phyloP scores from a whole-genome alignment of 108 stramenopile species.

The Skeletonema marinoi region DNA sequence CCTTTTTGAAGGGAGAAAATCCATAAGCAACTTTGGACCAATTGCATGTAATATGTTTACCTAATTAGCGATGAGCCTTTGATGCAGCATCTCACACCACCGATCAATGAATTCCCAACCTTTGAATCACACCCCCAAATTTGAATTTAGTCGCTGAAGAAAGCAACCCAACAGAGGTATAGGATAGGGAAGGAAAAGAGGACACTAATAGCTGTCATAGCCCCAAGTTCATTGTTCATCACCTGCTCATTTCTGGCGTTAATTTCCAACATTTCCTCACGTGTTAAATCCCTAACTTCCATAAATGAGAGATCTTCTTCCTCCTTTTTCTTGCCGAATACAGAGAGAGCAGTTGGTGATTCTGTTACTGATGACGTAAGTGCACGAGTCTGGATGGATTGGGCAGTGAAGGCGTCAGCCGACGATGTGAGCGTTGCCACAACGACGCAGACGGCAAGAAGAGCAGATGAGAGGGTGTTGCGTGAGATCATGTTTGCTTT shows the following conservation, averaged over 20 bases:
- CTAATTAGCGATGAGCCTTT: neutral
- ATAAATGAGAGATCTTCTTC: slow-evolving; percentile 73
- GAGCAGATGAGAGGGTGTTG: slow-evolving; percentile 6
- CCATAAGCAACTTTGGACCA: neutral
- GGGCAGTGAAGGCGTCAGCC: slow-evolving; percentile 36
- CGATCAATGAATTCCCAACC: no score
- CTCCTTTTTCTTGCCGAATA: slow-evolving; percentile 64
- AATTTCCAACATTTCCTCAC: slow-evolving; percentile 80
- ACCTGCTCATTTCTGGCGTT: slow-evolving; percentile 75
- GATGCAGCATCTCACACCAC: neutral
- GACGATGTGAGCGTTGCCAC: slow-evolving; percentile 12
- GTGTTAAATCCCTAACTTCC: slow-evolving; percentile 80
- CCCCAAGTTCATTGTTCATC: slow-evolving; percentile 80
- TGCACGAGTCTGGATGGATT: slow-evolving; percentile 28
- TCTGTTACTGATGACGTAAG: neutral
- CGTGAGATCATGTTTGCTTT: slow-evolving; percentile 22
- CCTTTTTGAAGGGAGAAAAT: neutral
- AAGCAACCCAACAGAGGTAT: slow-evolving; percentile 90
- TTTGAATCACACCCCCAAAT: neutral
- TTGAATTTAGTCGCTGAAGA: slow-evolving; percentile 67
- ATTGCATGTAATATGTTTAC: neutral
- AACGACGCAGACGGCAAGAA: slow-evolving; percentile 14
- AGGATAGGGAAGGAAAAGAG: slow-evolving; percentile 79
- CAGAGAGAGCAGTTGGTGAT: slow-evolving; percentile 25
- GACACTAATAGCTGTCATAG: slow-evolving; percentile 81